Conservation (phyloP, 305 asterid species). For the Fraxinus latifolia region DNA sequence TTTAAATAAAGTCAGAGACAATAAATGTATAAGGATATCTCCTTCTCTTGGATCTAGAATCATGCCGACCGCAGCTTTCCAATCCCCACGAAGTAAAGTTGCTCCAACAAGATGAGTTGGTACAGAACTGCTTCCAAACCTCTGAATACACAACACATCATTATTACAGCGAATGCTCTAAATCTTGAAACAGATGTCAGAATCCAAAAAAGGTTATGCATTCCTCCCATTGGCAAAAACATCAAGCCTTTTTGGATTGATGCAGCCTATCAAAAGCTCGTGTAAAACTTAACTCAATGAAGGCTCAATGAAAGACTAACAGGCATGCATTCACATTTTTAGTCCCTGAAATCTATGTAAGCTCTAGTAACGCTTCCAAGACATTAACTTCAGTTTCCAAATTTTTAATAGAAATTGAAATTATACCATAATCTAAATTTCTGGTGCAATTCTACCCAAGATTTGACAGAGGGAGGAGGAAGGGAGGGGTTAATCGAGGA, state of each 20-base stretch:
- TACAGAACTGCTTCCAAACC: slow-evolving; percentile 94
- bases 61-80: slow-evolving; percentile 78
- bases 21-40: slow-evolving; percentile 67
- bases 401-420: not conserved
- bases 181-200: not conserved
- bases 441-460: not conserved
- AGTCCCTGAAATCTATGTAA: not conserved
- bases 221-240: slow-evolving; percentile 13
- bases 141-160: slow-evolving; percentile 44
- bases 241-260: slow-evolving; percentile 4
- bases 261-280: not conserved
- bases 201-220: not conserved
- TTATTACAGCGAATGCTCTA: slow-evolving; percentile 1
- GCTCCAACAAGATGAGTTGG: slow-evolving; percentile 93
- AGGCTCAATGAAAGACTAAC: not conserved
- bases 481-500: not conserved
- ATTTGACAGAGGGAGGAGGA: not conserved
- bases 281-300: not conserved
- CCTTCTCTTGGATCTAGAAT: slow-evolving; percentile 97
- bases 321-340: not conserved
- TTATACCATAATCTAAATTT: not conserved
- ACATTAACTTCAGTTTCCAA: not conserved
- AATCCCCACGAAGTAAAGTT: slow-evolving; percentile 82
- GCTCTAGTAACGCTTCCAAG: not conserved
- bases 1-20: not conserved